Evolutionary conservation across 2,329 filamentous ascomycete genomes (phyloP).

Genomic region (Cytospora mali): DNA sequence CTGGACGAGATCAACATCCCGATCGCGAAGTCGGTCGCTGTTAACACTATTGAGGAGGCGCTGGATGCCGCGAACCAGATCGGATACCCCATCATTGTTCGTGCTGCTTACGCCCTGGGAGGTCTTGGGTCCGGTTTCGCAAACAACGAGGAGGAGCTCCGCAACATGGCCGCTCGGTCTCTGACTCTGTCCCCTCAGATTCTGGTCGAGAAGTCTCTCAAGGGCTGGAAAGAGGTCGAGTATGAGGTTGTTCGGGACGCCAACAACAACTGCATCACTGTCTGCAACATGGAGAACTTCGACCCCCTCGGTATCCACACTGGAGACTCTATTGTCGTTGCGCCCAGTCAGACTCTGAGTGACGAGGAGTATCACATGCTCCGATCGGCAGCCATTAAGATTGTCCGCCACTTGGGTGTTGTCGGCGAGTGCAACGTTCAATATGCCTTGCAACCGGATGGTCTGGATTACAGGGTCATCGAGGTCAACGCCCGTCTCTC

Average conservation of each 20-base stretch:
- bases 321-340: constrained; percentile 96
- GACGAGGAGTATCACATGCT: constrained; percentile 99
- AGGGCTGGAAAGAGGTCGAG: constrained; percentile 99
- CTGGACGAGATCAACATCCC: constrained; percentile 97
- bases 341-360: constrained; percentile 92
- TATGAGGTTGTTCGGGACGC: constrained; percentile 97
- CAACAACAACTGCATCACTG: constrained; percentile 97
- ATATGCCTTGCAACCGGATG: constrained; percentile 94
- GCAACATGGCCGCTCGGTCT: constrained; percentile 89
- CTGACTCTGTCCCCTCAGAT: constrained; percentile 95
- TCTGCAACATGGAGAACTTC: constrained; percentile 99
- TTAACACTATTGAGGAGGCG: constrained; percentile 88
- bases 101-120: constrained; percentile 93
- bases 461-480: constrained; percentile 97
- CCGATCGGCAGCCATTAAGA: constrained; percentile 92
- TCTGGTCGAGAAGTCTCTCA: constrained; percentile 95
- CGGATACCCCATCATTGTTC: constrained; percentile 97
- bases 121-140: constrained; percentile 97
- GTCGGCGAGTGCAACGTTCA: constrained; percentile 99
- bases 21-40: constrained; percentile 94
- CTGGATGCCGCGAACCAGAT: constrained; percentile 82
- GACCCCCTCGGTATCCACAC: constrained; percentile 98
- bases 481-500: constrained; percentile 98
- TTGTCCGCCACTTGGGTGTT: constrained; percentile 94
- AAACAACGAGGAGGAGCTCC: constrained; percentile 89